Evolutionary conservation across 495 filamentous ascomycete genomes (phyloP).

Genomic region (Penicillium tannophilum): DNA sequence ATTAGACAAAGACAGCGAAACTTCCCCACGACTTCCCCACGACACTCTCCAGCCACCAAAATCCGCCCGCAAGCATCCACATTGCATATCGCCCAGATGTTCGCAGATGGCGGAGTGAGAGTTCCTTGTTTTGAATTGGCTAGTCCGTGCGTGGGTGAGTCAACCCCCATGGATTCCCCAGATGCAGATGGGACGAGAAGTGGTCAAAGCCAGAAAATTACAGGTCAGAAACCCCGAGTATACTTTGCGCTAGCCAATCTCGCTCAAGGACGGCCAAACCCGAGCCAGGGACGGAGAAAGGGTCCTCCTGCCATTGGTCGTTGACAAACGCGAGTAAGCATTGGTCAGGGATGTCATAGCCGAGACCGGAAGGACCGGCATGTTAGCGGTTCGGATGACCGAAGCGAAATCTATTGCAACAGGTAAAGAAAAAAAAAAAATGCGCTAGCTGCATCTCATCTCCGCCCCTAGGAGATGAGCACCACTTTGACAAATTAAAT

Average conservation of each 20-base stretch:
- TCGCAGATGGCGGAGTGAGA: not conserved
- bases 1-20: not conserved
- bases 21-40: not conserved
- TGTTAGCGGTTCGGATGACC: constrained; percentile 9
- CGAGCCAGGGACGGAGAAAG: constrained; percentile 15
- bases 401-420: not conserved
- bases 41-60: not conserved
- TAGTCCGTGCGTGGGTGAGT: not conserved
- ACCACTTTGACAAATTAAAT: not conserved
- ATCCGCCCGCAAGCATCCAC: not conserved
- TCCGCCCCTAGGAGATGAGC: not conserved
- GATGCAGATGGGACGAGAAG: not conserved
- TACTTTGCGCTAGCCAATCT: not conserved
- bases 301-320: constrained; percentile 1
- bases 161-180: not conserved
- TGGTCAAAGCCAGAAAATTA: constrained; percentile 3
- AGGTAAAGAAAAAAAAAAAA: not conserved
- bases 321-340: not conserved
- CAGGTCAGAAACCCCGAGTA: constrained; percentile 1
- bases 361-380: constrained; percentile 20
- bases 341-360: not conserved
- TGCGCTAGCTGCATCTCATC: not conserved
- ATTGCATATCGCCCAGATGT: not conserved
- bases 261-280: constrained; percentile 17
- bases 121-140: not conserved